Evolutionary conservation across 2,329 filamentous ascomycete genomes (phyloP).

Genomic region (Coleophoma crateriformis): DNA sequence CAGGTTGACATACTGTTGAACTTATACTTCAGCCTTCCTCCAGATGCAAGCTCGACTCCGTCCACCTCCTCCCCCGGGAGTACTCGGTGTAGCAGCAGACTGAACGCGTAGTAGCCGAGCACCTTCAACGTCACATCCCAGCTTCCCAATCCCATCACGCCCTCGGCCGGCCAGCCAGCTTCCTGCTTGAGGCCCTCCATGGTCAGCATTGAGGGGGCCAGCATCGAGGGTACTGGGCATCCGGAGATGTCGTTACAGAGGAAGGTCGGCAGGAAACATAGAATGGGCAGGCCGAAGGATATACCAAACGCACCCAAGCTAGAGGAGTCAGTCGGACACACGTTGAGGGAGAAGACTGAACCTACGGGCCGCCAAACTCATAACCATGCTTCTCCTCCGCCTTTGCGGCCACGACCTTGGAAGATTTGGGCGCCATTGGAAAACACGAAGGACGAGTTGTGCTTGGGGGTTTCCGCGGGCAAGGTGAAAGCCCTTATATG

Average conservation of each 20-base stretch:
- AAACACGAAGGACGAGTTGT: no score
- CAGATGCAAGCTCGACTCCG: conserved; percentile 64
- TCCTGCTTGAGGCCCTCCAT: conserved; percentile 71
- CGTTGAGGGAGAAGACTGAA: neutral
- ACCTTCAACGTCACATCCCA: conserved; percentile 64
- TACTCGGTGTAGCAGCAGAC: conserved; percentile 66
- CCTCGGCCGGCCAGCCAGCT: conserved; percentile 72
- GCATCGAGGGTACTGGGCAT: conserved; percentile 78
- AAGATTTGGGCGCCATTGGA: conserved; percentile 18
- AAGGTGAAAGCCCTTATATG: no score
- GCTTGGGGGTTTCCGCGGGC: no score
- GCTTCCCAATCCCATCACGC: conserved; percentile 65
- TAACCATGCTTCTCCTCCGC: conserved; percentile 23
- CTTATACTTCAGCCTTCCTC: conserved; percentile 74
- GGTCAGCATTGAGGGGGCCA: conserved; percentile 66
- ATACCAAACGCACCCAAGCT: conserved; percentile 75
- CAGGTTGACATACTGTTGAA: conserved; percentile 57
- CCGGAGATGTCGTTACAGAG: conserved; percentile 89
- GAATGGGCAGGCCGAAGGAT: conserved; percentile 72
- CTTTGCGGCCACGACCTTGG: conserved; percentile 13
- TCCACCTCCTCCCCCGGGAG: conserved; percentile 69
- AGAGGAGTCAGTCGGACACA: conserved; percentile 6
- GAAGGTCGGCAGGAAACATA: conserved; percentile 76
- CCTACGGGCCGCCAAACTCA: conserved; percentile 29
- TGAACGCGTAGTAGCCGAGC: conserved; percentile 73